Evolutionary conservation across 352 stramenopile genomes (phyloP).

Genomic region (Elongisporangium senticosum): DNA sequence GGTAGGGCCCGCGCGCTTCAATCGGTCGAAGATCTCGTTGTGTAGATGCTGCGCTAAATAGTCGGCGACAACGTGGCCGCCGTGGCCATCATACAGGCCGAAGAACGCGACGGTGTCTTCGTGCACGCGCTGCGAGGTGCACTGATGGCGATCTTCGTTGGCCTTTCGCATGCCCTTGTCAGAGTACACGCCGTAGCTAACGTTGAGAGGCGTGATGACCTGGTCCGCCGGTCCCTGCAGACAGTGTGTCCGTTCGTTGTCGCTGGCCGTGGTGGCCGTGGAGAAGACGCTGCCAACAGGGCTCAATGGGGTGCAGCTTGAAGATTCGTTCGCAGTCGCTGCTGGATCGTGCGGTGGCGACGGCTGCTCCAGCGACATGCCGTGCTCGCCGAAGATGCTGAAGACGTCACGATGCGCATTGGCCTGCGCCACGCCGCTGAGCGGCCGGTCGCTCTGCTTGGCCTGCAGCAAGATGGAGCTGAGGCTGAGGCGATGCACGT

Average conservation of each 20-base stretch:
- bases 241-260: constrained; percentile 66
- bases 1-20: constrained; percentile 28
- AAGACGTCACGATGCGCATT: constrained; percentile 76
- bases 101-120: constrained; percentile 75
- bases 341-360: neutral
- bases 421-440: constrained; percentile 4
- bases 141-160: constrained; percentile 75
- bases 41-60: constrained; percentile 62
- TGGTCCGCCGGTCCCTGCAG: constrained; percentile 40
- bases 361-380: constrained; percentile 52
- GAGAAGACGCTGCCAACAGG: constrained; percentile 66
- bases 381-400: constrained; percentile 78
- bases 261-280: constrained; percentile 64
- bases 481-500: constrained; percentile 30
- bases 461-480: constrained; percentile 46
- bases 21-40: constrained; percentile 42
- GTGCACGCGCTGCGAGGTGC: constrained; percentile 32
- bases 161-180: constrained; percentile 65
- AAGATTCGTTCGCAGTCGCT: constrained; percentile 8
- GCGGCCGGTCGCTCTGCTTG: constrained; percentile 28
- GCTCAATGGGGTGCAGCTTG: constrained; percentile 40
- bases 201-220: constrained; percentile 38
- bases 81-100: constrained; percentile 82
- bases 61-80: constrained; percentile 59
- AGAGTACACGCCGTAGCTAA: constrained; percentile 70